phyloP scores from a whole-genome alignment of 2,329 filamentous ascomycete species.

The Arthrinium phaeospermum region DNA sequence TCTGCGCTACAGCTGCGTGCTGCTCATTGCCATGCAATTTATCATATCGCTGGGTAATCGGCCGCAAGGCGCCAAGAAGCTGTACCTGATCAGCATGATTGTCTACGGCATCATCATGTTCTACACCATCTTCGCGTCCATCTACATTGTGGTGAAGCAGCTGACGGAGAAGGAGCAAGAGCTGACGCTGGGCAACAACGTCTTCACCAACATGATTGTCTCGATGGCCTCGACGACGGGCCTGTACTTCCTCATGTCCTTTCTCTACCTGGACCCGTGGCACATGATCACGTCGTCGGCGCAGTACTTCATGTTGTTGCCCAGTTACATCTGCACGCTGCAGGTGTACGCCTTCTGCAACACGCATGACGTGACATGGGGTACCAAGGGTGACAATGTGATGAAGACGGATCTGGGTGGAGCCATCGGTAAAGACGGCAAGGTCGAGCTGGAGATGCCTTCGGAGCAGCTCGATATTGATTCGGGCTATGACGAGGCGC shows the following conservation, averaged over 20 bases:
- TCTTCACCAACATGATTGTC: conserved; percentile 94
- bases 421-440: conserved; percentile 76
- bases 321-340: conserved; percentile 93
- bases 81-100: conserved; percentile 88
- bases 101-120: conserved; percentile 94
- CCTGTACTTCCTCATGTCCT: conserved; percentile 94
- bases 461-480: conserved; percentile 98
- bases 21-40: conserved; percentile 93
- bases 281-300: conserved; percentile 94
- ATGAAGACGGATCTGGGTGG: conserved; percentile 90
- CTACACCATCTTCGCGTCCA: conserved; percentile 87
- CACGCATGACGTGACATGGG: conserved; percentile 98
- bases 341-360: conserved; percentile 99
- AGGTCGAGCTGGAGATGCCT: conserved; percentile 96
- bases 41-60: conserved; percentile 96
- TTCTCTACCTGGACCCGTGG: conserved; percentile 97
- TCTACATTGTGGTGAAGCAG: conserved; percentile 90
- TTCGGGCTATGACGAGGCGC: conserved; percentile 93
- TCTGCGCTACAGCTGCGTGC: conserved; percentile 81
- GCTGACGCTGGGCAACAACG: conserved; percentile 76
- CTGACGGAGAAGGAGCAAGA: conserved; percentile 56
- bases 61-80: conserved; percentile 89
- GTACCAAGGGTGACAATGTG: conserved; percentile 97
- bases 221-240: conserved; percentile 88
- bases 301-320: conserved; percentile 93